Evolutionary conservation across 768 basidiomycete genomes (phyloP).

Genomic region (Leccinum fibrillosum): DNA sequence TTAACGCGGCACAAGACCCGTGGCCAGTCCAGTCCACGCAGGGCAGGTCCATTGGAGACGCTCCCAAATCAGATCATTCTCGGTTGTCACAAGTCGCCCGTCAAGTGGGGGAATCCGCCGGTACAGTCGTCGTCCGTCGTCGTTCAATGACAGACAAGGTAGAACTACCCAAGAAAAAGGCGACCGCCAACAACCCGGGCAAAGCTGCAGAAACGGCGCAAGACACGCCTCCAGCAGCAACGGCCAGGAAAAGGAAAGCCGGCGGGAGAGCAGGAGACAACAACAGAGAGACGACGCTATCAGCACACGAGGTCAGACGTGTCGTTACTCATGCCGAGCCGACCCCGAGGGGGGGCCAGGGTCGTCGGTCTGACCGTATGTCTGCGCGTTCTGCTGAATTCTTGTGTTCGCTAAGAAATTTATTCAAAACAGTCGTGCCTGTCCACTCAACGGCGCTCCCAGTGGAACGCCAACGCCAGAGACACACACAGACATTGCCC

Average conservation of each 20-base stretch:
- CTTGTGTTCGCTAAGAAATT: slow-evolving; percentile 8
- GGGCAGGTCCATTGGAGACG: slow-evolving; percentile 13
- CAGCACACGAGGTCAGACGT: slow-evolving; percentile 13
- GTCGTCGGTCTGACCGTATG: slow-evolving; percentile 29
- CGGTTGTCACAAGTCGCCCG: slow-evolving; percentile 12
- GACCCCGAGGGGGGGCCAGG: slow-evolving; percentile 19
- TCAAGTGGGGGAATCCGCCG: slow-evolving; percentile 5
- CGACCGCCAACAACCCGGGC: slow-evolving; percentile 11
- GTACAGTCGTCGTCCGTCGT: slow-evolving; percentile 7
- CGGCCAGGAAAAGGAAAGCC: slow-evolving; percentile 29
- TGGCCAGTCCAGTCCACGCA: slow-evolving; percentile 5
- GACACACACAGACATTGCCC: slow-evolving; percentile 18
- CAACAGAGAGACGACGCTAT: slow-evolving; percentile 9
- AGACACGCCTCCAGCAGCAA: slow-evolving; percentile 11
- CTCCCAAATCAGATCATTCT: slow-evolving; percentile 27
- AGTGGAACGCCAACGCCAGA: slow-evolving; percentile 26
- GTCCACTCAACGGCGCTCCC: slow-evolving; percentile 13
- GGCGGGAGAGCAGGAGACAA: slow-evolving; percentile 14
- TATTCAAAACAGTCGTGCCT: slow-evolving; percentile 14
- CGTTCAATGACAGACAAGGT: slow-evolving; percentile 27
- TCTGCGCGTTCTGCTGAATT: not conserved
- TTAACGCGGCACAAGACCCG: slow-evolving; percentile 15
- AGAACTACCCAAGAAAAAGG: slow-evolving; percentile 23
- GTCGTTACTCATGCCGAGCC: slow-evolving; percentile 12
- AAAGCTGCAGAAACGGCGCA: slow-evolving; percentile 12